Evolutionary conservation across 805 yeast genomes (phyloP), one percentile per base, ranked within the genome.

Genomic region (Cyberlindnera lachancei): DNA sequence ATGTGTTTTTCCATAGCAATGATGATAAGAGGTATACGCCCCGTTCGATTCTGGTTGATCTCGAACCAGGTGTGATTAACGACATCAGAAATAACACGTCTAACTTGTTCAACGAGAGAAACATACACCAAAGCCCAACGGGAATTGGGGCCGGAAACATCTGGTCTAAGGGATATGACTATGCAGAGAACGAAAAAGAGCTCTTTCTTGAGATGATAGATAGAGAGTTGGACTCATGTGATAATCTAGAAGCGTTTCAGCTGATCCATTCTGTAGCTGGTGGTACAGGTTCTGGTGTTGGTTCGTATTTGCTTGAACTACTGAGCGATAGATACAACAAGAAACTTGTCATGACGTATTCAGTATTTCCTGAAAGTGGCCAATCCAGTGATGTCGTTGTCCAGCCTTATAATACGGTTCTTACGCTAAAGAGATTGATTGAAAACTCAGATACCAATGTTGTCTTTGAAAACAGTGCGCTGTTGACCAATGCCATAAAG

Each of bases 281-380:
- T 23, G 99, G 99, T 24, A 92, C 98, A 0, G 99, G 99, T 0
- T 83, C 96, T 0, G 98, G 99, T 4, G 73, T 87, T 23, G 98
- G 98, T 1, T 83, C 95, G 1, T 71, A 72, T 35, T 45, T 92
- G 27, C 58, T 92, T 23, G 96, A 92, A 53, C 63, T 75, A 12
- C 56, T 94, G 35, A 73, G 75, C 35, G 98, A 92, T 53, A 63
- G 86, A 34, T 90, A 76, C 53, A 75, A 81, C 31, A 88, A 88
- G 55, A 90, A 87, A 50, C 58, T 92, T 30, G 63, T 84, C 7
- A 83, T 83, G 36, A 86, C 97, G 0, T 83, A 81, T 47, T 83
- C 92, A 29, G 81, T 92, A 3, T 88, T 92, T 50, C 95, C 95
- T 1, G 72, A 70, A 22, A 71, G 76, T 29, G 77, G 74, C 35